Conservation (phyloP, 1,139 yeast genomes). For the Zygoascus sp. region DNA sequence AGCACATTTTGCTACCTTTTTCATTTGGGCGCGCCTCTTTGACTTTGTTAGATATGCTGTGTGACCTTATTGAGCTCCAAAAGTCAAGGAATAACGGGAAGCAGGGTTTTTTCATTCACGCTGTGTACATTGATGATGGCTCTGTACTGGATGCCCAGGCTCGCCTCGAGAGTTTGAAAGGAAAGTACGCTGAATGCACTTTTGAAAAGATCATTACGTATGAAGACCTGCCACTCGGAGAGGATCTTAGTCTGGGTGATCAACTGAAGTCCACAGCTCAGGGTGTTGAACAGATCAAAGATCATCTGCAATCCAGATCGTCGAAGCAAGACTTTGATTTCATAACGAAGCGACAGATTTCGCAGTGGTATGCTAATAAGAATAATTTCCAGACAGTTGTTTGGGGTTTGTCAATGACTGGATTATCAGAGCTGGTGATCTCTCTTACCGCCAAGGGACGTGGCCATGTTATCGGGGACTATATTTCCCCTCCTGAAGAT, state of each 20-base stretch:
- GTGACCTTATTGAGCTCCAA: conserved; percentile 61
- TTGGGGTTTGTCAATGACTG: conserved; percentile 78
- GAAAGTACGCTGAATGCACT: conserved; percentile 25
- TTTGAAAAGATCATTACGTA: conserved; percentile 4
- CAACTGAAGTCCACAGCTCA: not conserved
- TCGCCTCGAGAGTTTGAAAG: conserved; percentile 23
- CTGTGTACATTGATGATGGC: conserved; percentile 49
- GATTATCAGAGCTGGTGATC: conserved; percentile 72
- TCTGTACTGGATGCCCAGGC: conserved; percentile 16
- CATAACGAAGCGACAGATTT: conserved; percentile 47
- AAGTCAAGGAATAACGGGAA: conserved; percentile 53
- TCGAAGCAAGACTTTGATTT: conserved; percentile 51
- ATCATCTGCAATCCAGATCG: conserved; percentile 16
- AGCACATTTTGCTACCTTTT: conserved; percentile 52
- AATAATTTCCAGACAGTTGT: conserved; percentile 50
- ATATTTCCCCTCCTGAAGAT: conserved; percentile 14
- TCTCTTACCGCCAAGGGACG: conserved; percentile 87
- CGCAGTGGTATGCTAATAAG: conserved; percentile 46
- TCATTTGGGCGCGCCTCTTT: conserved; percentile 66
- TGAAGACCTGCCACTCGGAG: not conserved
- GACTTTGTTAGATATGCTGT: conserved; percentile 61
- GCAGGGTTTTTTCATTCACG: conserved; percentile 61
- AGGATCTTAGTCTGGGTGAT: not conserved
- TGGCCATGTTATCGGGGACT: conserved; percentile 59
- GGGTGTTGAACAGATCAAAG: not conserved